phyloP scores from a whole-genome alignment of 345 rosid genomes.

The Kernera saxatilis region DNA sequence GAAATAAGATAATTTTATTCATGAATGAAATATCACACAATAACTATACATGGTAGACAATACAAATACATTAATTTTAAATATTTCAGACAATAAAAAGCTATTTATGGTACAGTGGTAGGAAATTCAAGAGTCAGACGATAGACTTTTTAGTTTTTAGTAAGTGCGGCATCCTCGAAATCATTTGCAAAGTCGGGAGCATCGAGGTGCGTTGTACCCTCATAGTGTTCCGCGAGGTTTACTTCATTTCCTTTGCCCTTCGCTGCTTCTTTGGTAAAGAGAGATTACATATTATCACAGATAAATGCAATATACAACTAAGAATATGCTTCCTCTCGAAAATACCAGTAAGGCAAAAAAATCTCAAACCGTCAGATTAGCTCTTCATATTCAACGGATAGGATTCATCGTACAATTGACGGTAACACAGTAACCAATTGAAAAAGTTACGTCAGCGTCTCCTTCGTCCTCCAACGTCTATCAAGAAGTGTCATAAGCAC shows the following conservation, averaged over 20 bases:
- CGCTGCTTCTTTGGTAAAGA: background rate
- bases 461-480: conserved; percentile 29
- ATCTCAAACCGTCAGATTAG: too few relatives aligned
- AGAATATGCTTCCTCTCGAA: conserved; percentile 14
- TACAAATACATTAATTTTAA: too few relatives aligned
- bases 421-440: conserved; percentile 24
- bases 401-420: conserved; percentile 22
- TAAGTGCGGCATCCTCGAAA: too few relatives aligned
- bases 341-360: background rate
- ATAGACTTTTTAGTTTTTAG: too few relatives aligned
- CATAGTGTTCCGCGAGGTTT: background rate
- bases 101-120: too few relatives aligned
- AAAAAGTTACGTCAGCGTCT: conserved; percentile 28
- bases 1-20: too few relatives aligned
- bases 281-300: conserved; percentile 1
- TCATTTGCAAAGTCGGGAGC: background rate
- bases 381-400: conserved; percentile 25
- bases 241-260: background rate
- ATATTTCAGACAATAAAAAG: too few relatives aligned
- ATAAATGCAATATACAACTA: conserved; percentile 15
- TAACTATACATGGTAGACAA: too few relatives aligned
- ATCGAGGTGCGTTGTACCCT: background rate
- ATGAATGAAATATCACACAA: too few relatives aligned
- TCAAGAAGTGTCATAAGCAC: conserved; percentile 9
- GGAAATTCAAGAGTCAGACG: too few relatives aligned